A percentile compares a stretch with the other conserved stretches of the same genome.
phyloP scores from a whole-genome alignment of 2,329 filamentous ascomycete species.

The Stagonosporopsis tanaceti region DNA sequence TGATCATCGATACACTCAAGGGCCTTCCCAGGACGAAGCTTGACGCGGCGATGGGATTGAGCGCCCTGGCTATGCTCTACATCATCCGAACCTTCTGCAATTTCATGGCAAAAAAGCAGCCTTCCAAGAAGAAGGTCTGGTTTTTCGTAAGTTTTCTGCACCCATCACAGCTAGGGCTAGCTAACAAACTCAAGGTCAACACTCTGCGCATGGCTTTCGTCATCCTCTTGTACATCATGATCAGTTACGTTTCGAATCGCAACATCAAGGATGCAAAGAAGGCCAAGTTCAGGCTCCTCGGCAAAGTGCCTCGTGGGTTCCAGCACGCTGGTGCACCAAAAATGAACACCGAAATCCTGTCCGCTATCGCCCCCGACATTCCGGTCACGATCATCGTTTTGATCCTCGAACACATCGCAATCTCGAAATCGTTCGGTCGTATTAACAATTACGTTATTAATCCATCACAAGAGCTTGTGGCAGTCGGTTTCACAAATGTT shows the following conservation, averaged over 20 bases:
- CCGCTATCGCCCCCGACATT: slow-evolving; percentile 73
- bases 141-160: slow-evolving; percentile 70
- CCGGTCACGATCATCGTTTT: slow-evolving; percentile 90
- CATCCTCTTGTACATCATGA: slow-evolving; percentile 89
- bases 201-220: slow-evolving; percentile 91
- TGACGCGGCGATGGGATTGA: slow-evolving; percentile 87
- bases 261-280: slow-evolving; percentile 50
- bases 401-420: slow-evolving; percentile 95
- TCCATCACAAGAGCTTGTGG: slow-evolving; percentile 94
- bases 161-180: neutral
- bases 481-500: slow-evolving; percentile 89
- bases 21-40: slow-evolving; percentile 71
- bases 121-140: slow-evolving; percentile 76
- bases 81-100: slow-evolving; percentile 68
- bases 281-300: slow-evolving; percentile 76
- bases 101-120: slow-evolving; percentile 72
- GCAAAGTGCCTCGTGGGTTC: slow-evolving; percentile 84
- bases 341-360: slow-evolving; percentile 72
- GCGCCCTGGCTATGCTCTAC: slow-evolving; percentile 81
- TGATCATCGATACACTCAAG: slow-evolving; percentile 86
- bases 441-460: slow-evolving; percentile 98
- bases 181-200: slow-evolving; percentile 56
- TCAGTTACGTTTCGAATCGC: slow-evolving; percentile 85
- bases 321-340: slow-evolving; percentile 77
- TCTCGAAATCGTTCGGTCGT: slow-evolving; percentile 94